Evolutionary conservation across 345 rosid genomes (phyloP).

Genomic region (Bruguiera gymnorhiza): DNA sequence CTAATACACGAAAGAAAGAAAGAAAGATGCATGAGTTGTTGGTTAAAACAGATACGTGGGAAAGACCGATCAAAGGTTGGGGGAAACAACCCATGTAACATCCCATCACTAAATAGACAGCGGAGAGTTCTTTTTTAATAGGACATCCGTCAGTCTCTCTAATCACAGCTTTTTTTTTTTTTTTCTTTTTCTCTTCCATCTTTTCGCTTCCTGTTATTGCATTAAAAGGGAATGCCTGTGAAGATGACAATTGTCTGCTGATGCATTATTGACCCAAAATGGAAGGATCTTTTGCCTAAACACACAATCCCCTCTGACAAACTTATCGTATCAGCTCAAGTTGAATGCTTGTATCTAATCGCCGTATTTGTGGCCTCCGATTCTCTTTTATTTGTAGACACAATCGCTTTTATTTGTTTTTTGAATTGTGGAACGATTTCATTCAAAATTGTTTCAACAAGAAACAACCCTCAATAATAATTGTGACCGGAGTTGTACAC

Average conservation of each 20-base stretch:
- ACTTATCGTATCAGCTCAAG: too few species aligned
- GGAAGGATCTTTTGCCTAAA: neutral
- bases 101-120: neutral
- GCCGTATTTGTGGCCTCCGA: too few species aligned
- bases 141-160: neutral
- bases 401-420: too few species aligned
- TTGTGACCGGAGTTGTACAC: too few species aligned
- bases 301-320: neutral
- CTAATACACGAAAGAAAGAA: neutral
- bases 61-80: neutral
- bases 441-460: too few species aligned
- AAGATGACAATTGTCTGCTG: neutral
- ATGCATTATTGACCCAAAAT: neutral
- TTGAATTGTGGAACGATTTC: too few species aligned
- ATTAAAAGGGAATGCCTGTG: neutral
- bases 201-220: neutral
- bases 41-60: neutral
- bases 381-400: too few species aligned
- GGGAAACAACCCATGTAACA: neutral
- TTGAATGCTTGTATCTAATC: neutral
- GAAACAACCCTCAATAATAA: too few species aligned
- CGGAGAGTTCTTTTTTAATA: too few species aligned
- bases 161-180: neutral
- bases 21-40: constrained; percentile 14
- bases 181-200: neutral